Evolutionary conservation across 1,284 basidiomycete species (phyloP).

Genomic region (Xanthoconium separans): DNA sequence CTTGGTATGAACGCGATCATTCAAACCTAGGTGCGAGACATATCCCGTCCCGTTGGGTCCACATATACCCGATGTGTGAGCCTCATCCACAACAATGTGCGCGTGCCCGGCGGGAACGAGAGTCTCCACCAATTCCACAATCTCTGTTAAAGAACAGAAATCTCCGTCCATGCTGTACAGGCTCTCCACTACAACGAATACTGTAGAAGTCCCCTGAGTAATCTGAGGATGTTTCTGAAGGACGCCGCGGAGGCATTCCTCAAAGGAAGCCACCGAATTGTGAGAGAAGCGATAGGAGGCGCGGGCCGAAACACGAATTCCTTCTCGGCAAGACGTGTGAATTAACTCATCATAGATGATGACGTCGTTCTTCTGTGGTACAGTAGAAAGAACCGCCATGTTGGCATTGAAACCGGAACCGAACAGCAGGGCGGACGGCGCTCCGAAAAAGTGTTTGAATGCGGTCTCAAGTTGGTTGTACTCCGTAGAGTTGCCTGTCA

Average conservation of each 20-base stretch:
- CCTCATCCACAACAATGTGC: constrained; percentile 1
- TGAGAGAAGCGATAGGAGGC: constrained; percentile 43
- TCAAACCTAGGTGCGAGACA: not conserved
- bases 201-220: constrained; percentile 30
- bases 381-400: constrained; percentile 49
- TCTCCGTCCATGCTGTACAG: constrained; percentile 70
- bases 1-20: not conserved
- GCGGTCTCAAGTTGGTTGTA: constrained; percentile 12
- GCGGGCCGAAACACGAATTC: constrained; percentile 43
- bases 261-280: constrained; percentile 38
- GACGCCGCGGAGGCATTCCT: constrained; percentile 22
- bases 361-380: constrained; percentile 51
- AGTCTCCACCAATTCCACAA: constrained; percentile 21
- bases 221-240: constrained; percentile 23
- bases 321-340: constrained; percentile 60
- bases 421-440: constrained; percentile 51
- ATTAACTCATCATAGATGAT: constrained; percentile 59
- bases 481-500: constrained; percentile 43
- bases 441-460: constrained; percentile 12
- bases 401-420: constrained; percentile 65
- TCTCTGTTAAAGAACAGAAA: constrained; percentile 45
- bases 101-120: not conserved
- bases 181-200: constrained; percentile 53
- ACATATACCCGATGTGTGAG: not conserved
- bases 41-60: not conserved